phyloP scores from a whole-genome alignment of 1,284 basidiomycete species.

The Ustilago nuda region DNA sequence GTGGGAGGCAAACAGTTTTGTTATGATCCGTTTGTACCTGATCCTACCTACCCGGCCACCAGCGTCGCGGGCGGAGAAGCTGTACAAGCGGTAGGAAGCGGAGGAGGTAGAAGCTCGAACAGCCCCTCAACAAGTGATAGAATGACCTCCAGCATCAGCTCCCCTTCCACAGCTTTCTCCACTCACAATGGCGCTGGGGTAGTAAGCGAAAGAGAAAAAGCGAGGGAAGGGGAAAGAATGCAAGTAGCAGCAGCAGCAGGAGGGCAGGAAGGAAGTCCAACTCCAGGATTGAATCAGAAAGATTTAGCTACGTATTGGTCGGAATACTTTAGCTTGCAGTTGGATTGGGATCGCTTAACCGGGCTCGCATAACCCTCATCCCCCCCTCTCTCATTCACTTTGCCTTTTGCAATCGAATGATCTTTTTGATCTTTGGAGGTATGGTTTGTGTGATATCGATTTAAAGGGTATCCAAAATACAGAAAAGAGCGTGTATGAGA shows the following conservation, averaged over 20 bases:
- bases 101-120: slow-evolving; percentile 1
- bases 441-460: no score
- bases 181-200: no score
- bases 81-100: background rate
- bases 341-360: slow-evolving; percentile 46
- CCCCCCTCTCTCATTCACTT: no score
- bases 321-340: slow-evolving; percentile 42
- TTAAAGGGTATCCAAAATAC: background rate
- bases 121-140: slow-evolving; percentile 1
- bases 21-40: slow-evolving; percentile 45
- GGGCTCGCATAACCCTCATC: slow-evolving; percentile 20
- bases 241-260: background rate
- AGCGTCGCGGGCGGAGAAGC: background rate
- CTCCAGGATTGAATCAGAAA: slow-evolving; percentile 30
- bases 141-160: slow-evolving; percentile 1
- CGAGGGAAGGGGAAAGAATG: background rate
- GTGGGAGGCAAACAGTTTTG: slow-evolving; percentile 17
- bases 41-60: slow-evolving; percentile 1
- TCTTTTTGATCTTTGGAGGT: no score
- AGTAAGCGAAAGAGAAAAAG: background rate
- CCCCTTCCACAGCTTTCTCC: background rate
- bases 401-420: no score
- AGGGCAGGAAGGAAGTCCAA: slow-evolving; percentile 4
- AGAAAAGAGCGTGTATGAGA: background rate
- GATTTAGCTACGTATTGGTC: slow-evolving; percentile 48